These are phyloP conservation scores for Fusarium abutilonis DNA, from an alignment of 2,329 filamentous ascomycete species.

Conservation along the genomic window DNA sequence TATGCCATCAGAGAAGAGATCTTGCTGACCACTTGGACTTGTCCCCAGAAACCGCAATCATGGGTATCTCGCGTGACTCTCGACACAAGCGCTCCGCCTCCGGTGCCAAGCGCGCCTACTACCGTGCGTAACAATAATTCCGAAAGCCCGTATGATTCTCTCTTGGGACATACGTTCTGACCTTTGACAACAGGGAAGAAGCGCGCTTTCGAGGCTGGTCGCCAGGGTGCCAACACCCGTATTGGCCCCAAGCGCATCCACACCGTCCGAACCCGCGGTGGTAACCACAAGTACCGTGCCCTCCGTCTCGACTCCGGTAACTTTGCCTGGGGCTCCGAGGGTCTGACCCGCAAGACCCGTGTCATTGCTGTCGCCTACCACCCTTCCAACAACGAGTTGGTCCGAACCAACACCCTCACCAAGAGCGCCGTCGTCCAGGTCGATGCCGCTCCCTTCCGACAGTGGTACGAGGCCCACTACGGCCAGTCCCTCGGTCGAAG, in stretches of 20 bases:
- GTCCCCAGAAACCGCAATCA: conserved; percentile 77
- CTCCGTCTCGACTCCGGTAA: conserved; percentile 99
- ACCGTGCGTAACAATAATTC: conserved; percentile 72
- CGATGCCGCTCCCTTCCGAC: conserved; percentile 98
- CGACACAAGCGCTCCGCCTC: conserved; percentile 99
- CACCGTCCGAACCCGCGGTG: conserved; percentile 95
- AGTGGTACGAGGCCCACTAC: conserved; percentile 99
- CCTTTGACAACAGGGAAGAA: conserved; percentile 84
- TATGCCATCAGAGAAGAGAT: conserved; percentile 1
- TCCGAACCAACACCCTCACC: conserved; percentile 99
- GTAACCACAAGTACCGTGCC: conserved; percentile 99
- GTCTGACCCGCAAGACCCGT: conserved; percentile 97
- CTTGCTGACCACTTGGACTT: conserved; percentile 38
- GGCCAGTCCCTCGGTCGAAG: conserved; percentile 87
- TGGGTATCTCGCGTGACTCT: conserved; percentile 99
- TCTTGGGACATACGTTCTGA: conserved; percentile 74
- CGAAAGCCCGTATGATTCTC: conserved; percentile 73
- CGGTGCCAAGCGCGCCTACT: conserved; percentile 96
- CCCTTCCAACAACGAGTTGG: conserved; percentile 99
- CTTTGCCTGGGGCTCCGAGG: conserved; percentile 99
- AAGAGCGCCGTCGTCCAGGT: conserved; percentile 98
- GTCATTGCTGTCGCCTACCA: conserved; percentile 99
- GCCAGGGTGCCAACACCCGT: conserved; percentile 99
- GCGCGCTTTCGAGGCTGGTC: conserved; percentile 99
- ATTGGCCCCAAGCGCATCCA: conserved; percentile 97